Conservation (phyloP, 345 rosid species). For the Reutealis trisperma region DNA sequence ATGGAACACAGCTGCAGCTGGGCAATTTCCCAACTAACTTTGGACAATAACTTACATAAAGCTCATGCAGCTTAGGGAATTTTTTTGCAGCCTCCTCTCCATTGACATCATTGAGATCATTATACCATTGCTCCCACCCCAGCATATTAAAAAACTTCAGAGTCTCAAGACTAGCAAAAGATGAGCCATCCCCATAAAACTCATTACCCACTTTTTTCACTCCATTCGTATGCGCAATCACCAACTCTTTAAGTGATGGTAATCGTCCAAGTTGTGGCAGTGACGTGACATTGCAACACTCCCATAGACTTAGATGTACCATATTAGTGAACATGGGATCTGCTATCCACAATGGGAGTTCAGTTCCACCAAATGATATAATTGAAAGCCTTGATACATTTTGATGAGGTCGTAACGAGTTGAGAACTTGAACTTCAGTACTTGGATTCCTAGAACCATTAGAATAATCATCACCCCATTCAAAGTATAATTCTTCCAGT, state of each 20-base stretch:
- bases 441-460: not conserved
- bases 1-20: not conserved
- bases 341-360: not conserved
- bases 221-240: too few relatives aligned
- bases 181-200: too few relatives aligned
- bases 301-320: not conserved
- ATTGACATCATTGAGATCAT: too few relatives aligned
- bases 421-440: not conserved
- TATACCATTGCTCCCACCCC: slow-evolving; percentile 14
- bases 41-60: not conserved
- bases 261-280: too few relatives aligned
- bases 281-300: too few relatives aligned
- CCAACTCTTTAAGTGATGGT: too few relatives aligned
- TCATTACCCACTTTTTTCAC: too few relatives aligned
- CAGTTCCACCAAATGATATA: too few relatives aligned
- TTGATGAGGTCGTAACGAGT: too few relatives aligned
- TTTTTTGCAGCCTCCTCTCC: not conserved
- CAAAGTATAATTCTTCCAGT: not conserved
- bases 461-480: not conserved
- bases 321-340: too few relatives aligned
- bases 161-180: too few relatives aligned
- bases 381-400: too few relatives aligned
- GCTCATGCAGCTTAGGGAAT: not conserved
- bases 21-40: not conserved
- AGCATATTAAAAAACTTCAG: not conserved